Percentiles rank a stretch among this genome's conserved stretches.
These are phyloP conservation scores for Periglandula ipomoeae DNA, from an alignment of 2,329 filamentous ascomycete species.

Conservation along the genomic window DNA sequence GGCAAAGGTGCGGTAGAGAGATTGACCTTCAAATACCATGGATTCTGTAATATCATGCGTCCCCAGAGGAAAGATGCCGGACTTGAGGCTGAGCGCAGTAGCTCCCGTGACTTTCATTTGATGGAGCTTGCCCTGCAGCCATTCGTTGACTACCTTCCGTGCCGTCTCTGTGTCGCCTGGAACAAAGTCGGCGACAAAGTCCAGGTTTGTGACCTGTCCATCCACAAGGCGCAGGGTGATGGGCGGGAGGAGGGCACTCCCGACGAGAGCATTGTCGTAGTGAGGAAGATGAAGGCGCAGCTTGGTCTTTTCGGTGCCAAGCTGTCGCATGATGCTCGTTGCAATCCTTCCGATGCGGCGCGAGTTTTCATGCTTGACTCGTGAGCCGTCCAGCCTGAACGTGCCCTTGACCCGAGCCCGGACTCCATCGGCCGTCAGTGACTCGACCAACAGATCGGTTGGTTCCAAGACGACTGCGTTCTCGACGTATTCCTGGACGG, in stretches of 20 bases:
- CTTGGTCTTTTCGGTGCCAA: slow-evolving; percentile 64
- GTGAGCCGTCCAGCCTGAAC: slow-evolving; percentile 69
- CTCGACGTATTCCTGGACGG: slow-evolving; percentile 78
- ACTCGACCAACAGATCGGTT: slow-evolving; percentile 74
- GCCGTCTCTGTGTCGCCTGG: slow-evolving; percentile 72
- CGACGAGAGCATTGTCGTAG: slow-evolving; percentile 68
- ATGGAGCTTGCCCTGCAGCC: slow-evolving; percentile 69
- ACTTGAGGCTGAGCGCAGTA: slow-evolving; percentile 63
- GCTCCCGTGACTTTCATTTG: slow-evolving; percentile 64
- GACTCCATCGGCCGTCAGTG: slow-evolving; percentile 70
- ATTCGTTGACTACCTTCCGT: slow-evolving; percentile 75
- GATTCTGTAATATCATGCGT: slow-evolving; percentile 66
- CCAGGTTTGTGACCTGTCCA: slow-evolving; percentile 65
- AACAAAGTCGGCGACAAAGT: slow-evolving; percentile 67
- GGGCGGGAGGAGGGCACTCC: slow-evolving; percentile 66
- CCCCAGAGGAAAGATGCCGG: slow-evolving; percentile 71
- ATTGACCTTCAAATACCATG: slow-evolving; percentile 75
- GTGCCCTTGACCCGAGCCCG: slow-evolving; percentile 72
- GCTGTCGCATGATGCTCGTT: slow-evolving; percentile 70
- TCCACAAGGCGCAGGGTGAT: slow-evolving; percentile 70
- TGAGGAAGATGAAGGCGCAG: slow-evolving; percentile 76
- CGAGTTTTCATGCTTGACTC: slow-evolving; percentile 61
- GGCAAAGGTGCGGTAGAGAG: slow-evolving; percentile 55
- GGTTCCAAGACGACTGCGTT: slow-evolving; percentile 75
- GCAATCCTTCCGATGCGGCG: slow-evolving; percentile 67